Evolutionary conservation across 306 rosid species (phyloP).

Genomic region (Malus sieversii): DNA sequence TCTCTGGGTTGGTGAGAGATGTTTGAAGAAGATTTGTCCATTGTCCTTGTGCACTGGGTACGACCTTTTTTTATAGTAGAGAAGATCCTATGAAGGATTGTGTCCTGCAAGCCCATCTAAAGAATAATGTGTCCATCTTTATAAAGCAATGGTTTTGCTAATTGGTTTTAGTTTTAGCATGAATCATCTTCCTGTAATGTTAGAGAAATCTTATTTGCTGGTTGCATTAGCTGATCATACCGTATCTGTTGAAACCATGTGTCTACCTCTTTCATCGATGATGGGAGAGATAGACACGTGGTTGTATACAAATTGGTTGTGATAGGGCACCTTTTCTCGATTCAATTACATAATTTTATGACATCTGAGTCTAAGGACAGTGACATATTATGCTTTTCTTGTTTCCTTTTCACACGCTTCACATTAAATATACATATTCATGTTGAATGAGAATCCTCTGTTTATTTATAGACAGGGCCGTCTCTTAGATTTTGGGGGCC

Average conservation of each 20-base stretch:
- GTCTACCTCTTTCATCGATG: no score
- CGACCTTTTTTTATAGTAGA: not conserved
- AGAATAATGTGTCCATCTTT: not conserved
- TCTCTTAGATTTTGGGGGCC: no score
- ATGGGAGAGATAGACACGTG: no score
- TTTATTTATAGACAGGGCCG: no score
- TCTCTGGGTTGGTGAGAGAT: constrained; percentile 57
- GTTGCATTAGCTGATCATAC: no score
- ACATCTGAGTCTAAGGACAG: not conserved
- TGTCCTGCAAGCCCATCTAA: not conserved
- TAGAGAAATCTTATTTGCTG: no score
- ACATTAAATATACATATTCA: not conserved
- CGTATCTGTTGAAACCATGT: no score
- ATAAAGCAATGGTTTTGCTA: not conserved
- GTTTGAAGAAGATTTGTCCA: constrained; percentile 30
- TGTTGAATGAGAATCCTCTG: not conserved
- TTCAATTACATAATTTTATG: not conserved
- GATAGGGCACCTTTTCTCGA: no score
- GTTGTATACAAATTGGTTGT: no score
- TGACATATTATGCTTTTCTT: not conserved
- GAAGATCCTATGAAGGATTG: not conserved
- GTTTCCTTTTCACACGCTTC: not conserved
- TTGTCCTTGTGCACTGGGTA: not conserved
- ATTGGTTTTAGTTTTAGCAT: not conserved
- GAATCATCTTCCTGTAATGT: not conserved